Conservation (phyloP, 495 filamentous ascomycete genomes). For the Trypethelium eluteriae region DNA sequence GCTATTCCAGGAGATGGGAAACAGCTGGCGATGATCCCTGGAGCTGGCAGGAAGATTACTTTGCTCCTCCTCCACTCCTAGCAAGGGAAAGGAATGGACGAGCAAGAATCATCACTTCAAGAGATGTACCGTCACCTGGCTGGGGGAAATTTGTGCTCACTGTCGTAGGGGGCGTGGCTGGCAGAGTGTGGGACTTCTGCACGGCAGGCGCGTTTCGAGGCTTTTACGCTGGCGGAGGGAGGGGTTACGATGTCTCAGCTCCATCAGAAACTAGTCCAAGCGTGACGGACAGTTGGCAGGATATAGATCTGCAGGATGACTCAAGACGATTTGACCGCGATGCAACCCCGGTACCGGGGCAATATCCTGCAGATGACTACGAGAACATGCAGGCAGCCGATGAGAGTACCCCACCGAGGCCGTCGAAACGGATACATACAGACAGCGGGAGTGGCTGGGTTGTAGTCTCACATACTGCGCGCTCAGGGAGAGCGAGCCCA, state of each 20-base stretch:
- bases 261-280: neutral
- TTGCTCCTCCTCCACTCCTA: conserved; percentile 17
- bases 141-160: conserved; percentile 46
- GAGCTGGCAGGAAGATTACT: neutral
- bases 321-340: neutral
- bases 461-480: conserved; percentile 45
- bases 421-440: conserved; percentile 49
- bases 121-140: conserved; percentile 29
- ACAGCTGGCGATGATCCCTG: conserved; percentile 1
- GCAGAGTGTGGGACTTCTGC: conserved; percentile 79
- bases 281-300: conserved; percentile 10
- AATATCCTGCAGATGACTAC: conserved; percentile 38
- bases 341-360: conserved; percentile 40
- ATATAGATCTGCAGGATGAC: conserved; percentile 17
- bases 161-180: conserved; percentile 49
- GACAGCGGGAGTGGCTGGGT: conserved; percentile 57
- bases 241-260: conserved; percentile 48
- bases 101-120: conserved; percentile 7
- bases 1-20: conserved; percentile 1
- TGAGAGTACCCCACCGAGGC: conserved; percentile 30
- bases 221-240: conserved; percentile 78
- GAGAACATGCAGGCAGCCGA: conserved; percentile 29
- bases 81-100: conserved; percentile 25
- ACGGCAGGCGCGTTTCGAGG: conserved; percentile 64
- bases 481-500: conserved; percentile 22